Evolutionary conservation across 768 basidiomycete species (phyloP).

Genomic region (Auricularia sp.): DNA sequence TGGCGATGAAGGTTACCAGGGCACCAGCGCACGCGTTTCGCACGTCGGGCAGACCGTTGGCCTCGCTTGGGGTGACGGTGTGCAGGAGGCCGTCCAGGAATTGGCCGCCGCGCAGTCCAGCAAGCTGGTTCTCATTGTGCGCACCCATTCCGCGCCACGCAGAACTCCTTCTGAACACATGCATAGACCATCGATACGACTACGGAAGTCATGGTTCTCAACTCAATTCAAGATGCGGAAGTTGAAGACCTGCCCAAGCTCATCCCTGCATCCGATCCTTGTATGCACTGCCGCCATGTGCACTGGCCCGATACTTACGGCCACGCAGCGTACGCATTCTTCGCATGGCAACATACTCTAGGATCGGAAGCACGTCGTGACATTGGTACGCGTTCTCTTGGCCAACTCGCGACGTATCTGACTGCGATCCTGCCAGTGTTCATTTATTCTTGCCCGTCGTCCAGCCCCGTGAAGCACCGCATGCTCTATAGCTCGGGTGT

Average conservation of each 20-base stretch:
- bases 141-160: constrained; percentile 14
- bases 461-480: constrained; percentile 70
- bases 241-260: constrained; percentile 35
- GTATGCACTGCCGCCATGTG: constrained; percentile 19
- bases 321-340: constrained; percentile 44
- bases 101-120: constrained; percentile 39
- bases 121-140: constrained; percentile 56
- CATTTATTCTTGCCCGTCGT: constrained; percentile 83
- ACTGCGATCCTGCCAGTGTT: constrained; percentile 43
- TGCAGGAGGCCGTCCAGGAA: constrained; percentile 51
- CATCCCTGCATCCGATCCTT: constrained; percentile 51
- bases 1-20: constrained; percentile 22
- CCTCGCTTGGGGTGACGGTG: constrained; percentile 56
- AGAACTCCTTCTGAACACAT: background rate
- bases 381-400: constrained; percentile 37
- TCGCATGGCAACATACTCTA: constrained; percentile 47
- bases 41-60: constrained; percentile 50
- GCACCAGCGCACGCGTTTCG: constrained; percentile 26
- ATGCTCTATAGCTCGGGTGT: constrained; percentile 83
- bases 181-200: constrained; percentile 54
- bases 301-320: background rate
- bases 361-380: constrained; percentile 37
- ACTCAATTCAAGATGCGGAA: constrained; percentile 28
- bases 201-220: constrained; percentile 48
- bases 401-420: background rate